These are phyloP conservation scores for Zygoascus biomembranicola DNA, from an alignment of 805 yeast species.

Conservation along the genomic window DNA sequence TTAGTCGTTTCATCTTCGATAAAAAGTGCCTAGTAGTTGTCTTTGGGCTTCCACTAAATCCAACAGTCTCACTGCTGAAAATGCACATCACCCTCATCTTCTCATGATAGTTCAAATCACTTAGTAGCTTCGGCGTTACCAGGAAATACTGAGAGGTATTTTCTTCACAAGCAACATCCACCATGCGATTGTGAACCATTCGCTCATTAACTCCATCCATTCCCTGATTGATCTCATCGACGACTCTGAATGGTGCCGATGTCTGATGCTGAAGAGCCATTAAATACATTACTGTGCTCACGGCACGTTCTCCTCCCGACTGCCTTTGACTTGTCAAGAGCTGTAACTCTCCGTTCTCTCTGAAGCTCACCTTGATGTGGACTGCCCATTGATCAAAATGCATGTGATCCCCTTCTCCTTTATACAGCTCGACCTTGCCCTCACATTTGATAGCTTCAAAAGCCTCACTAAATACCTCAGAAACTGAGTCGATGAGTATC, in stretches of 20 bases:
- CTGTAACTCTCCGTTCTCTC: conserved; percentile 65
- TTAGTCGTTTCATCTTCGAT: not conserved
- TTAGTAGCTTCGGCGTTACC: conserved; percentile 84
- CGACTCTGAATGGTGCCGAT: conserved; percentile 85
- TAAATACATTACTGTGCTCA: conserved; percentile 82
- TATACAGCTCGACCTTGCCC: conserved; percentile 63
- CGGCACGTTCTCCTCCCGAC: conserved; percentile 97
- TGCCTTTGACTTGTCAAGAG: conserved; percentile 79
- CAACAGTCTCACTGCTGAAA: conserved; percentile 38
- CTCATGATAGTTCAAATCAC: conserved; percentile 66
- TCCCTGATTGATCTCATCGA: conserved; percentile 98
- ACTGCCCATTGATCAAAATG: conserved; percentile 68
- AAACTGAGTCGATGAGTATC: conserved; percentile 44
- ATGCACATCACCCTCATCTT: conserved; percentile 84
- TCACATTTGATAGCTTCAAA: conserved; percentile 75
- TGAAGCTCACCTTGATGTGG: conserved; percentile 75
- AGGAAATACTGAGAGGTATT: conserved; percentile 74
- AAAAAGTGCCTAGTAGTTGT: not conserved
- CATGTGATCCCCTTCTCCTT: conserved; percentile 31
- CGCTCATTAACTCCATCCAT: conserved; percentile 94
- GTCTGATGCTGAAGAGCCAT: conserved; percentile 87
- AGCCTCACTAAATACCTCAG: conserved; percentile 54
- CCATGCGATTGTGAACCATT: conserved; percentile 76
- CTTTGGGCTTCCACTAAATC: not conserved
- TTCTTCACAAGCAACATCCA: conserved; percentile 66